phyloP scores from a whole-genome alignment of 352 stramenopile genomes.

The Globisporangium uncinulatum region DNA sequence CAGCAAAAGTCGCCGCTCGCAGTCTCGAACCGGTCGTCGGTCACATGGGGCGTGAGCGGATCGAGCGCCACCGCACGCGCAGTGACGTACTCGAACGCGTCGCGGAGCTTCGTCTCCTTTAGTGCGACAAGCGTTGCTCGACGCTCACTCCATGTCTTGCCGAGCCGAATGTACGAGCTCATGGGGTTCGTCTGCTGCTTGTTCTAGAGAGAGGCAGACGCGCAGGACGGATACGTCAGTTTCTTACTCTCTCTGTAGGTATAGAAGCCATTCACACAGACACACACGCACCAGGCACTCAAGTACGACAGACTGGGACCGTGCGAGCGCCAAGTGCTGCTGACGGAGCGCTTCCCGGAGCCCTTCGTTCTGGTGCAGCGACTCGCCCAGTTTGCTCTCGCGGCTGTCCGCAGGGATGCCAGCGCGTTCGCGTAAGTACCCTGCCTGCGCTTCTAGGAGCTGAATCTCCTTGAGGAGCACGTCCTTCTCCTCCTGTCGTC shows the following conservation, averaged over 20 bases:
- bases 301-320: slow-evolving; percentile 13
- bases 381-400: slow-evolving; percentile 6
- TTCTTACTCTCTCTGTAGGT: background rate
- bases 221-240: background rate
- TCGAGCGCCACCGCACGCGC: slow-evolving; percentile 2
- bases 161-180: slow-evolving; percentile 38
- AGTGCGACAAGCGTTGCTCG: background rate
- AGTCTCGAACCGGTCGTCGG: slow-evolving; percentile 17
- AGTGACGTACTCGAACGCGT: background rate
- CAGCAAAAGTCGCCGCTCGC: slow-evolving; percentile 28
- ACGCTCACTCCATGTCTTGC: slow-evolving; percentile 14
- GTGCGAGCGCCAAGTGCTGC: slow-evolving; percentile 12
- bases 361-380: slow-evolving; percentile 8
- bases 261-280: too few relatives aligned
- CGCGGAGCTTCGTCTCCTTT: background rate
- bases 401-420: slow-evolving; percentile 18
- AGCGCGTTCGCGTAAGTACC: slow-evolving; percentile 20
- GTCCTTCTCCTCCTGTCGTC: slow-evolving; percentile 34
- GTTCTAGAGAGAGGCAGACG: background rate
- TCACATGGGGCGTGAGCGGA: slow-evolving; percentile 21
- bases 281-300: slow-evolving; percentile 13
- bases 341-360: slow-evolving; percentile 15
- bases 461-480: slow-evolving; percentile 30
- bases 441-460: slow-evolving; percentile 24
- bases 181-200: slow-evolving; percentile 15